These are phyloP conservation scores for Arthromyces matolae DNA, from an alignment of 768 basidiomycete genomes.

Conservation along the genomic window DNA sequence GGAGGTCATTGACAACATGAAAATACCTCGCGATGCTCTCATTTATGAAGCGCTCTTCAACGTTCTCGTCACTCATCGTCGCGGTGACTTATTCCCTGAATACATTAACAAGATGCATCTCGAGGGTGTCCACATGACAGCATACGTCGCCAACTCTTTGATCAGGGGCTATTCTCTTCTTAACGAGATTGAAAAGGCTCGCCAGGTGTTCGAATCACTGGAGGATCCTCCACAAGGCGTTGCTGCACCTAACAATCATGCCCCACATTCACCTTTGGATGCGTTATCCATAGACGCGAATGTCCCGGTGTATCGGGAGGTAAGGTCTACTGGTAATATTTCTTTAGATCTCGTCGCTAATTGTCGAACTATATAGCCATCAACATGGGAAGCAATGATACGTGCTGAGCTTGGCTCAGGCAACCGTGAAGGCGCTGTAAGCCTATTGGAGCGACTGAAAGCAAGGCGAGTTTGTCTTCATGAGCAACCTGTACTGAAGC, in stretches of 20 bases:
- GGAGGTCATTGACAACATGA: conserved; percentile 72
- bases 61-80: conserved; percentile 73
- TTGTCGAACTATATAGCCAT: conserved; percentile 62
- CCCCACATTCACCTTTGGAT: conserved; percentile 53
- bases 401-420: conserved; percentile 83
- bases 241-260: conserved; percentile 87
- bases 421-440: conserved; percentile 64
- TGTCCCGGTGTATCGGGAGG: conserved; percentile 81
- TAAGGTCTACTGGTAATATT: conserved; percentile 34
- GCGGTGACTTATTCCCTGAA: conserved; percentile 69
- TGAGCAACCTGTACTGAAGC: not conserved
- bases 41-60: conserved; percentile 90
- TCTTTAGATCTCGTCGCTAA: too few relatives aligned
- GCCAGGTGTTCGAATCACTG: conserved; percentile 76
- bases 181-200: conserved; percentile 66
- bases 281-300: conserved; percentile 33
- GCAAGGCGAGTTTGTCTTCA: conserved; percentile 49
- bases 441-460: conserved; percentile 67
- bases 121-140: conserved; percentile 80
- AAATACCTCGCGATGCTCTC: conserved; percentile 70
- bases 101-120: conserved; percentile 61
- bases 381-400: conserved; percentile 95
- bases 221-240: conserved; percentile 78
- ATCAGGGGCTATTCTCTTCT: conserved; percentile 70
- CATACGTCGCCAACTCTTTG: conserved; percentile 88